Base-by-base conservation (phyloP, 225 moss, liverwort and hornwort species). In the Pleurozium schreberi region DNA sequence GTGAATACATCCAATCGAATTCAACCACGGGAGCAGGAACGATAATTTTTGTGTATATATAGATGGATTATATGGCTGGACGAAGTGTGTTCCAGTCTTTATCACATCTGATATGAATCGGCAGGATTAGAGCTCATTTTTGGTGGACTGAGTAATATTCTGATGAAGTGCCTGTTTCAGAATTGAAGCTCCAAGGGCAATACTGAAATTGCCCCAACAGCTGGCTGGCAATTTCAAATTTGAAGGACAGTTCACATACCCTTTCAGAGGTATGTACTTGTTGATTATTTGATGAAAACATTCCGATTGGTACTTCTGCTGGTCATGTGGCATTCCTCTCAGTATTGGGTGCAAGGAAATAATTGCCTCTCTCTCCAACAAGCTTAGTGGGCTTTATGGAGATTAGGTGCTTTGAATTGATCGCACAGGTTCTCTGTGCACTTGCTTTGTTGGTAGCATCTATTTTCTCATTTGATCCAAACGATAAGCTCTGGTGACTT, bases 1-100 rank as follows among this genome's bases (percentile, higher is more conserved):
- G 94, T 95, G 83, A 94, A 93, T 81, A 94, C 89, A 65, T 91
- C 90, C 52, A 93, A 95, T 85, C 91, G 93, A 90, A 94, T 95
- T 68, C 93, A 94, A 69, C 94, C 93, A 57, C 94, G 91, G 75
- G 95, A 79, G 52, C 83, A 58, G 78, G 69, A 91, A 88, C 77
- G 66, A 79, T 89, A 31, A 50, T 93, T 91, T 93, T 89, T 93
- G 75, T 93, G 87, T 67, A 42, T 70, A 79, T 65, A 61, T 36
- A 57, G 91, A 86, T 89, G 76, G 88, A 74, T 84, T 38, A 68
- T 85, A 80, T 49, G 61, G 57, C 87, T 89, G 92, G 87, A 80
- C 66, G 67, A 86, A 58, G 75, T 80, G 82, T 90, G 34, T 38
- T 80, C 53, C 53, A 75, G 57, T 84, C 66, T 68, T 67, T 14